Base-by-base conservation (phyloP, 345 rosid genomes). In the Nephelium lappaceum region DNA sequence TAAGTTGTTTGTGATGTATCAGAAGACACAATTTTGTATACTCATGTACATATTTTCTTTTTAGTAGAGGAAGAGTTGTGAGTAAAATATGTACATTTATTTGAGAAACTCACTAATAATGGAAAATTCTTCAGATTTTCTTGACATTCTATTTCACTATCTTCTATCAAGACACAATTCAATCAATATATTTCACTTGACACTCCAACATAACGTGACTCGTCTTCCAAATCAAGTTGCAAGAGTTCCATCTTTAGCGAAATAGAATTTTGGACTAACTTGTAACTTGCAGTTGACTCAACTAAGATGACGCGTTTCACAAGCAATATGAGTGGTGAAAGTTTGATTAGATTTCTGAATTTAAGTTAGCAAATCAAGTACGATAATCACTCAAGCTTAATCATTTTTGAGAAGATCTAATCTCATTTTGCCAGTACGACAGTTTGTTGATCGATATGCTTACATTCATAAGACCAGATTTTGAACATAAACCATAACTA, bases 1-100 rank as follows among this genome's bases (percentile, higher is more conserved):
- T 88, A 12, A 58, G 57, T 38, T 18, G 74, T 67, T 61, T 75
- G 64, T 76, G 18, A 78, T 58, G 63, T 58, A 58, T 2, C 24
- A 58, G 15, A 58, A n/a, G 24, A 58, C 1, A 58, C 63, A 19
- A 21, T 58, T 58, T 58, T 58, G 24, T 51, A 51, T 15, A 15
- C 55, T 51, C 55, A 51, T 51, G 55, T 58, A n/a, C 63, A 5
- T 57, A 6, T 58, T 58, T 58, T 58, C 24, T n/a, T 58, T 58
- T 58, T 51, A 31, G 36, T 31, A 31, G 36, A 31, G 3, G 36
- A 31, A 31, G 55, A 51, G 55, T 12, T 14, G 55, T 3, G 55
- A 51, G 55, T 51, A 1, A 0, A 15, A 51, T 12, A 2, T 51
- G 43, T 41, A 41, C 43, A 41, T 8, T 41, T 8, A 41, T 41